Base-by-base conservation (phyloP, 1,139 yeast genomes). In the Geotrichum aggregatum region DNA sequence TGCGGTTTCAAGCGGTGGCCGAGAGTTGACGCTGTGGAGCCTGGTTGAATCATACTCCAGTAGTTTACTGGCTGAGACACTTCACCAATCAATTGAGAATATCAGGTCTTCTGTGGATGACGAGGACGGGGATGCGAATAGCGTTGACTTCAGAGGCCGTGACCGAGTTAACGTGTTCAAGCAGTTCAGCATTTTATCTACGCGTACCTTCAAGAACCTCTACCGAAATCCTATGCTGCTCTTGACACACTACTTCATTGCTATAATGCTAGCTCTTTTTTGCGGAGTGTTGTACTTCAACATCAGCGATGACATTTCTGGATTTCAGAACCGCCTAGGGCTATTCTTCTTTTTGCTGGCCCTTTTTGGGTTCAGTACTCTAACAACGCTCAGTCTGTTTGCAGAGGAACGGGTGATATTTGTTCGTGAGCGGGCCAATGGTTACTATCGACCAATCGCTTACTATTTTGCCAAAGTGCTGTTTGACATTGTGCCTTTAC, bases 251-350 rank as follows among this genome's bases (percentile, higher is more conserved):
- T 92, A 91, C 65, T 73, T 85, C 2, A 74, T 91, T 57, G 84
- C 96, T 0, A 70, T 87, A 7, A 64, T 83, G 16, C 80, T 91
- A 68, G 96, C 96, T 0, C 66, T 81, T 2, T 87, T 92, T 68
- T 84, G 96, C 70, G 97, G 98, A 0, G 80, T 81, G 52, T 73
- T 92, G 41, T 92, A 92, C 68, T 91, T 84, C 69, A 76, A 88
- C 62, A 82, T 91, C 22, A 75, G 83, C 43, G 85, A 89, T 64
- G 96, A 92, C 67, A 91, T 92, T 54, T 83, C 95, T 63, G 98
- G 98, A 0, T 92, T 92, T 74, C 98, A 92, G 67, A 92, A 92
- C 69, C 78, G 98, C 62, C 74, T 92, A 58, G 98, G 98, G 0
- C 74, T 92, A 56, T 92, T 92, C 69, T 91, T 92, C 75, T 91